Evolutionary conservation across 768 basidiomycete genomes (phyloP).

Genomic region (Termitomyces sp.): DNA sequence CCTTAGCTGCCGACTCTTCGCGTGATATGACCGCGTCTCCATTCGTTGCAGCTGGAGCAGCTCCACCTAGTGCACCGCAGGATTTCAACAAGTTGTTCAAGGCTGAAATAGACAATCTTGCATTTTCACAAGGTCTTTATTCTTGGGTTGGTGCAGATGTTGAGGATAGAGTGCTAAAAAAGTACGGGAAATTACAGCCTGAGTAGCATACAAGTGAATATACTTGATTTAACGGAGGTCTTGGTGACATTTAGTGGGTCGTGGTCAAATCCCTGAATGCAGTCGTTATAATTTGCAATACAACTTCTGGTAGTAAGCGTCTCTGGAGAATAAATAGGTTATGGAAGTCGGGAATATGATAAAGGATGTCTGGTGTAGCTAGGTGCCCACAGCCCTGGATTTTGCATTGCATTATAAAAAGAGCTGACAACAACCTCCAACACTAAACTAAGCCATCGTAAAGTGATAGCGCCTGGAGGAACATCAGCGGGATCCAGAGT

Average conservation of each 20-base stretch:
- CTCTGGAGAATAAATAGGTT: neutral
- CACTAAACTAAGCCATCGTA: constrained; percentile 70
- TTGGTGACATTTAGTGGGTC: neutral
- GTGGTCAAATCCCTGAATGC: neutral
- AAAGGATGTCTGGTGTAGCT: neutral
- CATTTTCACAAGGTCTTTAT: constrained; percentile 84
- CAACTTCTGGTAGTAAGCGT: neutral
- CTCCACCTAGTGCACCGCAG: constrained; percentile 56
- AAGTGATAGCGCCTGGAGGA: constrained; percentile 76
- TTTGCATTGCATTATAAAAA: neutral
- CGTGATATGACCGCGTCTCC: constrained; percentile 69
- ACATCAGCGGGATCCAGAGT: neutral
- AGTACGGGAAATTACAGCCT: constrained; percentile 54
- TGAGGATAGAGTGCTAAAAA: constrained; percentile 70
- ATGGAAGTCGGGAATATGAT: neutral
- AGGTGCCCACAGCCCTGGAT: neutral
- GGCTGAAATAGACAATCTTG: constrained; percentile 87
- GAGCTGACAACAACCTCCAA: neutral
- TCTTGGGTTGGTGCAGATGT: constrained; percentile 78
- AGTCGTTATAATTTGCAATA: neutral
- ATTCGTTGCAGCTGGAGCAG: constrained; percentile 48
- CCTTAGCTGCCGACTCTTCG: constrained; percentile 70
- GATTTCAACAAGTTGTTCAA: constrained; percentile 90
- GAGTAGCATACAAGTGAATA: constrained; percentile 18
- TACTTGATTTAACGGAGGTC: neutral